Conservation (phyloP, 164 flowering plant species). For the Chimonanthus salicifolius region DNA sequence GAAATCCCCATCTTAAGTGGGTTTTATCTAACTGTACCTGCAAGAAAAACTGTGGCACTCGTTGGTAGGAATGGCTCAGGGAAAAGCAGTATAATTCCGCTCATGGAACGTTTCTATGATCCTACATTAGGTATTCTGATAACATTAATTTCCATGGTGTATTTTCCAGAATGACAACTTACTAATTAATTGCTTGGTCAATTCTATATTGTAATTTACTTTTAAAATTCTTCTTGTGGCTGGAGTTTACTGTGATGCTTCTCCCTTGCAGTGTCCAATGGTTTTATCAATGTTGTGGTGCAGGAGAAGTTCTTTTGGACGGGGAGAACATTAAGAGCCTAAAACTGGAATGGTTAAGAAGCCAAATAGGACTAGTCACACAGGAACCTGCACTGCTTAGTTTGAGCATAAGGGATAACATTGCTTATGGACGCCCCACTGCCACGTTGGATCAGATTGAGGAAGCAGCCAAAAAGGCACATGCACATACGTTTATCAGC, state of each 20-base stretch:
- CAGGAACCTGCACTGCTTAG: constrained; percentile 99
- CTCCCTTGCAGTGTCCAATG: not conserved
- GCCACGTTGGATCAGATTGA: constrained; percentile 83
- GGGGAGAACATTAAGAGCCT: constrained; percentile 90
- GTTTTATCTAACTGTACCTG: constrained; percentile 88
- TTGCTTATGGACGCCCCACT: constrained; percentile 80
- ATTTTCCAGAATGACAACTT: not conserved
- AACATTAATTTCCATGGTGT: not conserved
- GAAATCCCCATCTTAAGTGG: constrained; percentile 98
- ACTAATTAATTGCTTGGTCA: not conserved
- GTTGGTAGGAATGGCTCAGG: constrained; percentile 99
- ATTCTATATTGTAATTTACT: not conserved
- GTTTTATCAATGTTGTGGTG: constrained; percentile 16
- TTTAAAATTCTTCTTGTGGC: not conserved
- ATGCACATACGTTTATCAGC: constrained; percentile 93
- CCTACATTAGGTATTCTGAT: constrained; percentile 77
- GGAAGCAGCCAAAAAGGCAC: constrained; percentile 97
- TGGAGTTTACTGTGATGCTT: not conserved
- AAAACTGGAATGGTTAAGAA: constrained; percentile 88
- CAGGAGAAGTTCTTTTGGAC: constrained; percentile 97
- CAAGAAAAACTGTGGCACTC: constrained; percentile 92
- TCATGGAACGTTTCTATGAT: constrained; percentile 98
- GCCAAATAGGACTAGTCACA: constrained; percentile 92
- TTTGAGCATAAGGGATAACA: constrained; percentile 89
- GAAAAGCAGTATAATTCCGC: constrained; percentile 96